Conservation (phyloP, 805 yeast species). For the Candida anglica region DNA sequence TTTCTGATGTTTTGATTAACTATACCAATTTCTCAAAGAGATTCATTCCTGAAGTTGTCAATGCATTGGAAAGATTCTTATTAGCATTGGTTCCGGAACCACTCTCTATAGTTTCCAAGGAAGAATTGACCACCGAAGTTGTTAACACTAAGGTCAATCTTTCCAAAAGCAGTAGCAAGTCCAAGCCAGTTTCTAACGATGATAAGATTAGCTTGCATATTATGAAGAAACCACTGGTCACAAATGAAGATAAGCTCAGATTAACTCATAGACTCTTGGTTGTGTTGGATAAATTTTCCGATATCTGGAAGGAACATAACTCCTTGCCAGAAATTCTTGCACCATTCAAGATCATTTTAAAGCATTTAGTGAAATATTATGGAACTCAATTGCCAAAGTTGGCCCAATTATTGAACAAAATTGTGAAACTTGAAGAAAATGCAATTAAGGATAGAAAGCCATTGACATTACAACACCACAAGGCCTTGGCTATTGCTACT, state of each 20-base stretch:
- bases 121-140: constrained; percentile 6
- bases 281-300: constrained; percentile 25
- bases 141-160: constrained; percentile 1
- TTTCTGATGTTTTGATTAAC: constrained; percentile 60
- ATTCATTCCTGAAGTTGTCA: constrained; percentile 72
- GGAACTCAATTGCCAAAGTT: constrained; percentile 19
- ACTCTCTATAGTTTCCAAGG: constrained; percentile 7
- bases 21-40: constrained; percentile 83
- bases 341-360: constrained; percentile 44
- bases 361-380: constrained; percentile 31
- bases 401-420: constrained; percentile 44
- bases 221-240: constrained; percentile 1
- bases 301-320: constrained; percentile 58
- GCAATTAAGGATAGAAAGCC: constrained; percentile 42
- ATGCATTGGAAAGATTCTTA: constrained; percentile 52
- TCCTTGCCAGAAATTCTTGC: constrained; percentile 57
- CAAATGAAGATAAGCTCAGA: constrained; percentile 19
- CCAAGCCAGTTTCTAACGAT: background rate
- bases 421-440: constrained; percentile 43
- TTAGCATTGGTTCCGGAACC: constrained; percentile 40
- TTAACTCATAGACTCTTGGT: constrained; percentile 30
- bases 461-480: constrained; percentile 76
- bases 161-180: background rate
- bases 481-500: constrained; percentile 78
- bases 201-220: background rate